Conservation (phyloP, 169 alveolate species). For the Plasmodium cynomolgi region DNA sequence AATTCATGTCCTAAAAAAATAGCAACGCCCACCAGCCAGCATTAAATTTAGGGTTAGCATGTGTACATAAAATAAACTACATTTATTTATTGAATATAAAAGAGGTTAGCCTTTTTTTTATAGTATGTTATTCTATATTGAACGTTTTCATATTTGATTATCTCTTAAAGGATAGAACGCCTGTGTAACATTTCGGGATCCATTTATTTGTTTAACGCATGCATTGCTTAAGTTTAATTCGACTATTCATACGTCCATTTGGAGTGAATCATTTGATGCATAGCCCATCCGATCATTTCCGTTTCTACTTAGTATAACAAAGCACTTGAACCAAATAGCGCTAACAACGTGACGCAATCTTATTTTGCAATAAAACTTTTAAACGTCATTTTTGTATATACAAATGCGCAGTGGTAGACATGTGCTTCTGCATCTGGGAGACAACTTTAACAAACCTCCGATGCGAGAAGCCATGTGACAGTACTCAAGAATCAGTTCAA, state of each 20-base stretch:
- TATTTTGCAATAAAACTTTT: background rate
- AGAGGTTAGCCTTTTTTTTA: background rate
- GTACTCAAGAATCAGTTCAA: background rate
- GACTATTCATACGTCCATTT: background rate
- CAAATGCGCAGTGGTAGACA: background rate
- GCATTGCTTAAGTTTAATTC: background rate
- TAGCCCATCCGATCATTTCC: background rate
- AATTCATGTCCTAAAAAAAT: background rate
- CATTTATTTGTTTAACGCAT: background rate
- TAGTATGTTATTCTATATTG: background rate
- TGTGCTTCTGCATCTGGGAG: background rate
- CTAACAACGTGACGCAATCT: background rate
- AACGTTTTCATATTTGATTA: background rate
- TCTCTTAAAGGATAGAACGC: background rate
- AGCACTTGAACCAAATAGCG: background rate
- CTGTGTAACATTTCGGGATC: background rate
- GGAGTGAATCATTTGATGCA: background rate
- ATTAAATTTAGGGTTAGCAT: background rate
- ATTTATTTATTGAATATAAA: background rate
- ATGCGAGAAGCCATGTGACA: background rate
- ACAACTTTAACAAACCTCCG: background rate
- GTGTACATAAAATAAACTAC: background rate
- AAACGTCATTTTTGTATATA: background rate
- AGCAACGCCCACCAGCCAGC: background rate
- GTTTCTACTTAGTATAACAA: background rate